Evolutionary conservation across 768 basidiomycete genomes (phyloP).

Genomic region (Mrakia blollopis): DNA sequence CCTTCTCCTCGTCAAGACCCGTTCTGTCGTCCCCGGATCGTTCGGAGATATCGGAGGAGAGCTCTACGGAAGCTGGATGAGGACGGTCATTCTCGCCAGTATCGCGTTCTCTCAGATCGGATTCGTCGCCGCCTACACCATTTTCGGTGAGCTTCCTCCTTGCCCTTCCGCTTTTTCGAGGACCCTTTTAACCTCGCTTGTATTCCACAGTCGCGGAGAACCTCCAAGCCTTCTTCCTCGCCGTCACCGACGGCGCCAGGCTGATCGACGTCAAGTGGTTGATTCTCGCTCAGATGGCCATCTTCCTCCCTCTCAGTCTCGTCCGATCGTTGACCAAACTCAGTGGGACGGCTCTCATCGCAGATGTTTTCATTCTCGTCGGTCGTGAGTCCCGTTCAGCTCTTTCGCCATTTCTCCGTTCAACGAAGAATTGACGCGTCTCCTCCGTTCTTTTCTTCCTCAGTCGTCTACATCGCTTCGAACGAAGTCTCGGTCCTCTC

Average conservation of each 20-base stretch:
- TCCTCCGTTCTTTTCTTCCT: not conserved
- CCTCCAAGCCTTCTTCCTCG: constrained; percentile 74
- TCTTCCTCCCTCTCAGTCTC: constrained; percentile 85
- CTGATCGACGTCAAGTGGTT: constrained; percentile 64
- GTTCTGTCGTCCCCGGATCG: constrained; percentile 64
- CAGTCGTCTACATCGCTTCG: constrained; percentile 49
- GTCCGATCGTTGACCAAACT: constrained; percentile 92
- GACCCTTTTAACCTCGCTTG: too few relatives aligned
- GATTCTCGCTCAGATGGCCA: constrained; percentile 73
- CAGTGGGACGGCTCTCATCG: constrained; percentile 82
- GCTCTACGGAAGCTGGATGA: constrained; percentile 90
- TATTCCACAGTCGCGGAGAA: constrained; percentile 78
- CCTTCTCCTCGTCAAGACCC: constrained; percentile 79
- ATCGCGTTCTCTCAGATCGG: constrained; percentile 71
- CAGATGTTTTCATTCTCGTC: constrained; percentile 89
- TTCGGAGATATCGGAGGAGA: constrained; percentile 80
- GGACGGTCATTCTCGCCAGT: constrained; percentile 76
- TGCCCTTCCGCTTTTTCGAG: too few relatives aligned
- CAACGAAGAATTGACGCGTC: not conserved
- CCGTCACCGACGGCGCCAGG: constrained; percentile 67
- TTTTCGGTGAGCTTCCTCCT: not conserved
- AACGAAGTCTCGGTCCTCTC: constrained; percentile 71
- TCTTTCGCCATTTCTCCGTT: not conserved
- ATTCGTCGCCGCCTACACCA: constrained; percentile 38
- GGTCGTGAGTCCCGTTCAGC: constrained; percentile 52